Conservation (phyloP, 225 moss, liverwort and hornwort genomes). For the Marchantia paleacea region DNA sequence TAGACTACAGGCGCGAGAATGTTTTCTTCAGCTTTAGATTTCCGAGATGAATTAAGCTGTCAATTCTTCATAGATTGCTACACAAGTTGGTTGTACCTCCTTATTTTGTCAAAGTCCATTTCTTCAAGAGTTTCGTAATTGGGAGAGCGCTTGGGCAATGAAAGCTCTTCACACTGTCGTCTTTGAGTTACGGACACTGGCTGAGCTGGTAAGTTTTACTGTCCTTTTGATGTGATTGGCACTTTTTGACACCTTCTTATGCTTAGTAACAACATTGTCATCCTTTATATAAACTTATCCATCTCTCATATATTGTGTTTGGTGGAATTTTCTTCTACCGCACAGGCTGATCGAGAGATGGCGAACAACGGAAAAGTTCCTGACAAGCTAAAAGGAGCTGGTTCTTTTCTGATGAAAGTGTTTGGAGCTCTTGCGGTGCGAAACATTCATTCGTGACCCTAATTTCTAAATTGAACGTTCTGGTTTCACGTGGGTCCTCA, state of each 20-base stretch:
- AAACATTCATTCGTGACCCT: not conserved
- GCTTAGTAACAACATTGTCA: no score
- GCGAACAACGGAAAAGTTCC: conserved; percentile 77
- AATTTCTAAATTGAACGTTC: not conserved
- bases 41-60: not conserved
- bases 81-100: conserved; percentile 15
- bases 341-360: conserved; percentile 89
- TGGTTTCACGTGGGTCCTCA: conserved; percentile 12
- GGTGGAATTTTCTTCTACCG: conserved; percentile 12
- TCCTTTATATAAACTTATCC: no score
- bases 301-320: not conserved
- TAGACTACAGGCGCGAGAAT: not conserved
- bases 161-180: conserved; percentile 81
- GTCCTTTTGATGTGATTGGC: not conserved
- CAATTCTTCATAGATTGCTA: not conserved
- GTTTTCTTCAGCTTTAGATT: not conserved
- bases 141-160: conserved; percentile 98
- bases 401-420: conserved; percentile 95
- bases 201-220: conserved; percentile 61
- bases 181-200: conserved; percentile 79
- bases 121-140: conserved; percentile 95
- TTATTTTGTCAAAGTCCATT: conserved; percentile 69
- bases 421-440: conserved; percentile 91
- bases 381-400: conserved; percentile 91
- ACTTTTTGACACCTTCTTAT: not conserved